Base-by-base conservation (phyloP, 1,284 basidiomycete species). In the Rhodotorula sp. region DNA sequence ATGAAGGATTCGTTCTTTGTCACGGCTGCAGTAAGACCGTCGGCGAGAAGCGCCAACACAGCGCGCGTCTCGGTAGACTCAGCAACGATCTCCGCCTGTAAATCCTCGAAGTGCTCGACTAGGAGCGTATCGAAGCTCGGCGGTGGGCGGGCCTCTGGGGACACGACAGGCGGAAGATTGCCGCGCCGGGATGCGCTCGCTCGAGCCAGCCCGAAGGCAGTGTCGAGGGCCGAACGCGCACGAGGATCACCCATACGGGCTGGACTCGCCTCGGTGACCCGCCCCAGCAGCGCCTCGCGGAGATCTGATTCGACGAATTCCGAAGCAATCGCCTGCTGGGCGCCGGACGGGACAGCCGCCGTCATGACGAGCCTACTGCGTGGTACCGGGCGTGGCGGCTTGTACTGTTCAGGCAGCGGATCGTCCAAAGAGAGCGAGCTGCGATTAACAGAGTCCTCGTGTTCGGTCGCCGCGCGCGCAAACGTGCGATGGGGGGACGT, bases 361-460 rank as follows among this genome's bases (percentile, higher is more conserved):
- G 53, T 46, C 26, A 68, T 62, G 2, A 60, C 62, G 62, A 56
- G 59, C 7, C 63, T 45, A 10, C 69, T 30, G 10, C 26, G 37
- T 1, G 57, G 14, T 7, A 29, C 37, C 8, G 49, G 37, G 1
- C 51, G 61, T 2, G 30, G 1, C 7, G 66, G 66, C 6, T 55
- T 57, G 56, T 67, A 70, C 51, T 70, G 68, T 46, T 62, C 60
- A 0, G 68, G 68, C 8, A 70, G 56, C 51, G 68, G 64, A 45
- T 70, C 64, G 42, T 70, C 68, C 44, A 57, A n/a, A 1, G 61
- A 63, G 3, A 53, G 17, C 22, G 58, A 44, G 56, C 66, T 67
- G 22, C 42, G 48, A 15, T 62, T 56, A 12, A 46, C 60, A 0
- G 20, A 26, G 22, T 60, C 66, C 4, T 22, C 30, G 14, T n/a